Evolutionary conservation across 805 yeast genomes (phyloP).

Genomic region (Groenewaldozyma salmanticensis): DNA sequence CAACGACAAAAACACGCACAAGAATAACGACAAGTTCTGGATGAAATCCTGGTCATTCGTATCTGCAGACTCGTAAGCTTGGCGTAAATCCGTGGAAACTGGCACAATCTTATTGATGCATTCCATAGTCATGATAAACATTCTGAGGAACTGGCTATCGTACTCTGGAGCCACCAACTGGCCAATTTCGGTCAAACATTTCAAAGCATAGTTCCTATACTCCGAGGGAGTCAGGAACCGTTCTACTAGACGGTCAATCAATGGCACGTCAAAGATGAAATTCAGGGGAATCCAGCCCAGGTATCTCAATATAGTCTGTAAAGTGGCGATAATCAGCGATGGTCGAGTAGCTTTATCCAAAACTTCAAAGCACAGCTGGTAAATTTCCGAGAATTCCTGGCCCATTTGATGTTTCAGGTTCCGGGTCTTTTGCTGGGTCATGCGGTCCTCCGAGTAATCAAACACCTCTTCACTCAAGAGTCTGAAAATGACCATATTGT

Average conservation of each 20-base stretch:
- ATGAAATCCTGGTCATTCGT: constrained; percentile 85
- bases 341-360: constrained; percentile 83
- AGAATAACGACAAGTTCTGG: constrained; percentile 89
- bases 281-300: constrained; percentile 92
- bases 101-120: constrained; percentile 64
- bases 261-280: constrained; percentile 67
- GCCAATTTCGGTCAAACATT: constrained; percentile 89
- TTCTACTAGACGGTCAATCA: constrained; percentile 59
- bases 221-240: constrained; percentile 72
- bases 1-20: constrained; percentile 71
- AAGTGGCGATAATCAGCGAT: constrained; percentile 72
- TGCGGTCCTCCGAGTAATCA: constrained; percentile 88
- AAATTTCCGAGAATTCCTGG: constrained; percentile 86
- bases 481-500: constrained; percentile 87
- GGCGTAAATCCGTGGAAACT: constrained; percentile 56
- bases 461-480: constrained; percentile 91
- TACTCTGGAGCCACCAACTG: constrained; percentile 46
- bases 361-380: constrained; percentile 86
- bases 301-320: constrained; percentile 72
- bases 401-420: constrained; percentile 75
- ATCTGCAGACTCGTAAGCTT: constrained; percentile 63
- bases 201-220: constrained; percentile 74
- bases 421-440: constrained; percentile 92
- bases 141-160: constrained; percentile 49
- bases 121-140: constrained; percentile 67